Percentiles rank a stretch among this genome's conserved stretches.
Conservation (phyloP, 2,329 filamentous ascomycete genomes). For the Apiospora rasikravindrae region DNA sequence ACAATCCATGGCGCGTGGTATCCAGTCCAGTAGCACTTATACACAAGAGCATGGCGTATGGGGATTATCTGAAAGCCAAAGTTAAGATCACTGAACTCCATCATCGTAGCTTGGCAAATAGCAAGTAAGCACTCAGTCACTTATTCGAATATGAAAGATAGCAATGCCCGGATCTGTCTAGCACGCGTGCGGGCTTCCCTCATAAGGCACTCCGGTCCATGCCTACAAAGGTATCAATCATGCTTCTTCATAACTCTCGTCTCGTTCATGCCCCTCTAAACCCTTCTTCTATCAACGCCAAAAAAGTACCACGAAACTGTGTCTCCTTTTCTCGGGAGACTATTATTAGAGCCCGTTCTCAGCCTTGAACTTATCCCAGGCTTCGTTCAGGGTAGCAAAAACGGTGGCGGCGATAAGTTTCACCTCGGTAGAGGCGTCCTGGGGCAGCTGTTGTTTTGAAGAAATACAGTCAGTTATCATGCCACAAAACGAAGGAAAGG, state of each 20-base stretch:
- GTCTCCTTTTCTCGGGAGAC: neutral
- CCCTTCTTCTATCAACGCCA: neutral
- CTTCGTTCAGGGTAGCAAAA: slow-evolving; percentile 73
- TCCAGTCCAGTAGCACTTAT: neutral
- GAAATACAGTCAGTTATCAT: slow-evolving; percentile 25
- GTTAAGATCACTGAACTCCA: neutral
- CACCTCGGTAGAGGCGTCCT: slow-evolving; percentile 68
- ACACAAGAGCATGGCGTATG: neutral
- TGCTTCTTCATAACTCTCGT: slow-evolving; percentile 3
- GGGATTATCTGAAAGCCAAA: too few relatives aligned
- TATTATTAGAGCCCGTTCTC: slow-evolving; percentile 65
- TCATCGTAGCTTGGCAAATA: neutral
- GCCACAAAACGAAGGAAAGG: neutral
- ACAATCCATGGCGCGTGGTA: neutral
- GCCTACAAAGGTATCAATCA: slow-evolving; percentile 5
- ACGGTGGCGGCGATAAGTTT: slow-evolving; percentile 69
- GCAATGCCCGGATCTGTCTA: neutral
- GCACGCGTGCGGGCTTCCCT: neutral
- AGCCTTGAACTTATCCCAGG: slow-evolving; percentile 75
- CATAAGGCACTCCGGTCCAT: neutral
- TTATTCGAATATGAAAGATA: neutral
- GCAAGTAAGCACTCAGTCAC: neutral
- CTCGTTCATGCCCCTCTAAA: slow-evolving; percentile 6
- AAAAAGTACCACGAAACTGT: neutral
- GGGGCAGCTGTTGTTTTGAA: slow-evolving; percentile 57